These are phyloP conservation scores for Physcomitrellopsis africana DNA, from an alignment of 225 moss, liverwort and hornwort genomes.

Conservation along the genomic window DNA sequence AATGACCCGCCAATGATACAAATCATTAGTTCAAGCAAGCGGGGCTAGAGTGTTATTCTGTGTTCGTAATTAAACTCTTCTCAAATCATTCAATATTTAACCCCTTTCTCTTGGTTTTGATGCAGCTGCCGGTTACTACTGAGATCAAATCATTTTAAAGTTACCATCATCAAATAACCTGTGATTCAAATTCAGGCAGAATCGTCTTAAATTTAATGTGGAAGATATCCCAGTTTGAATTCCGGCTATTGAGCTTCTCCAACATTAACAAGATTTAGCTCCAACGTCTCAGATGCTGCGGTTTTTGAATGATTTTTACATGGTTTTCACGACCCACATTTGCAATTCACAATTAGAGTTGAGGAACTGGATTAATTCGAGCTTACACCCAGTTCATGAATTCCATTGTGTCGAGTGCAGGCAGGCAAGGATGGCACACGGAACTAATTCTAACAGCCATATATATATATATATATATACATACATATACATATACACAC, in stretches of 20 bases:
- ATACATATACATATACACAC: no score
- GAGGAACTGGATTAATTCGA: no score
- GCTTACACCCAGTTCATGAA: no score
- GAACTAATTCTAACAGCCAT: no score
- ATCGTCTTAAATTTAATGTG: constrained; percentile 5
- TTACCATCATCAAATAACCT: neutral
- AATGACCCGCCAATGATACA: constrained; percentile 37
- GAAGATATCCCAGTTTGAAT: constrained; percentile 1
- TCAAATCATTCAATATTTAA: neutral
- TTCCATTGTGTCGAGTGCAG: no score
- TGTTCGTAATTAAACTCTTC: constrained; percentile 32
- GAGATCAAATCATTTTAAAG: constrained; percentile 12
- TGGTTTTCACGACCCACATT: no score
- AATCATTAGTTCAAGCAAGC: constrained; percentile 41
- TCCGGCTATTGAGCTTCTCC: constrained; percentile 3
- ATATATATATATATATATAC: no score
- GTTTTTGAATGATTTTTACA: no score
- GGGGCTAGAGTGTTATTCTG: constrained; percentile 24
- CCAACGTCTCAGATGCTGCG: no score
- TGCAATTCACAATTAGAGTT: no score
- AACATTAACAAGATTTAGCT: no score
- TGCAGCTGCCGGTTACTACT: constrained; percentile 9
- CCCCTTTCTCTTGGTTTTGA: neutral
- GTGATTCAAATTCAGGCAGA: constrained; percentile 13
- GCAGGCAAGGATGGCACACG: no score